Evolutionary conservation across 2,329 filamentous ascomycete genomes (phyloP).

Genomic region (Exophiala spinifera): DNA sequence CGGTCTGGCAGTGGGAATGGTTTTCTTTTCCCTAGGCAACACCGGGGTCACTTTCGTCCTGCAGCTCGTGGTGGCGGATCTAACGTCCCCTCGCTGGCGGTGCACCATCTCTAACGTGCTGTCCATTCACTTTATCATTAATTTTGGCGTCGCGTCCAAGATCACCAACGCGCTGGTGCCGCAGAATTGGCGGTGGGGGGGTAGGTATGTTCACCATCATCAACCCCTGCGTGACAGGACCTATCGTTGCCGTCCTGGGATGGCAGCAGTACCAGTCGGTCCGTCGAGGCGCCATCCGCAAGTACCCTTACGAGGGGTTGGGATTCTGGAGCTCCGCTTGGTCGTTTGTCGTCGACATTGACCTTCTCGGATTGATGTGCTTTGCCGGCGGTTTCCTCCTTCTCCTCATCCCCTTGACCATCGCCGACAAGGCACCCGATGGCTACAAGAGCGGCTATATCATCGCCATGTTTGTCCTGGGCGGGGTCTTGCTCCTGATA

Average conservation of each 20-base stretch:
- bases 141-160: not conserved
- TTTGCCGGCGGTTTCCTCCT: constrained; percentile 58
- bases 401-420: constrained; percentile 62
- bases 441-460: constrained; percentile 45
- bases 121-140: not conserved
- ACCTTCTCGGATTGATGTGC: constrained; percentile 55
- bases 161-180: not conserved
- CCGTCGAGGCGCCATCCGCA: not conserved
- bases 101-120: not conserved
- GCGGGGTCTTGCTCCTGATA: constrained; percentile 29
- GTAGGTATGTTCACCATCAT: not conserved
- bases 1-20: not conserved
- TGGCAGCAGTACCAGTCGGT: not conserved
- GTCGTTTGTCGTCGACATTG: constrained; percentile 57
- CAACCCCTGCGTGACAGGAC: not conserved
- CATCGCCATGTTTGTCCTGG: constrained; percentile 51
- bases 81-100: not conserved
- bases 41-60: not conserved
- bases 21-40: not conserved
- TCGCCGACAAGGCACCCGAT: constrained; percentile 41
- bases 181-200: not conserved
- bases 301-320: not conserved
- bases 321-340: constrained; percentile 40
- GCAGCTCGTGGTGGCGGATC: not conserved
- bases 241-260: not conserved